These are phyloP conservation scores for Suhomyces coccinellae DNA, from an alignment of 1,139 yeast genomes.

Conservation along the genomic window DNA sequence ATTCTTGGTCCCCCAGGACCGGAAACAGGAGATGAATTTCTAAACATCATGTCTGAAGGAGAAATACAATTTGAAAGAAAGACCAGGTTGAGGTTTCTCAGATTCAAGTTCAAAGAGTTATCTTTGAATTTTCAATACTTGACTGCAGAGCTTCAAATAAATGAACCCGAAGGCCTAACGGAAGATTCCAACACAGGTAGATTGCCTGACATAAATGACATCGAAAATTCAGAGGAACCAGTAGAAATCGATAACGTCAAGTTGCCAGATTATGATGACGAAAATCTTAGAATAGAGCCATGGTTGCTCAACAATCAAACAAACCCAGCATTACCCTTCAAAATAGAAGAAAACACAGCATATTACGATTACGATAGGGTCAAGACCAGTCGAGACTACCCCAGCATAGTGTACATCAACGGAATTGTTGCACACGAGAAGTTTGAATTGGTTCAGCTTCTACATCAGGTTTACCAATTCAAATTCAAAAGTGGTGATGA, in stretches of 20 bases:
- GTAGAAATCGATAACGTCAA: slow-evolving; percentile 8
- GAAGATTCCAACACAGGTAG: background rate
- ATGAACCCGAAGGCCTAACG: background rate
- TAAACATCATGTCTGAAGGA: slow-evolving; percentile 9
- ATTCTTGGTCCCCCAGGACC: background rate
- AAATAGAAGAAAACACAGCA: background rate
- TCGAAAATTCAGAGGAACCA: slow-evolving; percentile 6
- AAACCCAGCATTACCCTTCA: slow-evolving; percentile 1
- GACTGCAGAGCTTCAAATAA: background rate
- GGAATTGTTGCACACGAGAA: slow-evolving; percentile 19
- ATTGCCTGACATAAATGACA: background rate
- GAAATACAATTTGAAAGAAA: slow-evolving; percentile 11
- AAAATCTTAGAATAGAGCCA: slow-evolving; percentile 7
- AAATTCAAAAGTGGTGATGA: slow-evolving; percentile 17
- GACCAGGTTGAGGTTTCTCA: slow-evolving; percentile 14
- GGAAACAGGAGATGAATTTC: background rate
- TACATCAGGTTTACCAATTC: slow-evolving; percentile 17
- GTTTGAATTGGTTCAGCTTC: slow-evolving; percentile 14
- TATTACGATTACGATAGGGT: slow-evolving; percentile 2
- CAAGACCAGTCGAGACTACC: slow-evolving; percentile 11
- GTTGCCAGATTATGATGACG: slow-evolving; percentile 14
- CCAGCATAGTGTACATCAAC: slow-evolving; percentile 11
- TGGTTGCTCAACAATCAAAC: slow-evolving; percentile 1
- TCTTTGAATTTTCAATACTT: slow-evolving; percentile 11
- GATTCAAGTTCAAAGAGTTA: slow-evolving; percentile 18